These are phyloP conservation scores for Niebla homalea DNA, from an alignment of 495 filamentous ascomycete genomes.

Conservation along the genomic window DNA sequence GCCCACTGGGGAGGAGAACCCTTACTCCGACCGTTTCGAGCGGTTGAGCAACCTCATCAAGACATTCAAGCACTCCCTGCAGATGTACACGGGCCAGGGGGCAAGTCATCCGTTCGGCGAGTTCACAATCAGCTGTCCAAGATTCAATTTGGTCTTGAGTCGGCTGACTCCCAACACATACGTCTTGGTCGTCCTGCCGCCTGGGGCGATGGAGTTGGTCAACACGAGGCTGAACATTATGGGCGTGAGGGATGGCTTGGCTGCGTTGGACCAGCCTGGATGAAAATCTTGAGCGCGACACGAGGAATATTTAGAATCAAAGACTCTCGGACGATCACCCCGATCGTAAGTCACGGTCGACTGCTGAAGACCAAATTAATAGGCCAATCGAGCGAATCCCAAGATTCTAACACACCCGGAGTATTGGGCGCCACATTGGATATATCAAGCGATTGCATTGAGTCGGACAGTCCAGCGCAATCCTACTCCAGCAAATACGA, in stretches of 20 bases:
- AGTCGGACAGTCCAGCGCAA: no score
- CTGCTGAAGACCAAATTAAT: no score
- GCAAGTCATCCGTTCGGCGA: conserved; percentile 47
- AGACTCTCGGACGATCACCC: no score
- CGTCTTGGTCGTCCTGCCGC: conserved; percentile 77
- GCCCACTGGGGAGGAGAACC: conserved; percentile 59
- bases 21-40: conserved; percentile 84
- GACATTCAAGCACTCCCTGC: conserved; percentile 78
- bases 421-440: no score
- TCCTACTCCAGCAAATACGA: no score
- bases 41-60: conserved; percentile 94
- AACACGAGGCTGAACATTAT: conserved; percentile 78
- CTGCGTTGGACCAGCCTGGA: conserved; percentile 6
- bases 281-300: neutral
- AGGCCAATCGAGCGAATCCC: no score
- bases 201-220: conserved; percentile 77
- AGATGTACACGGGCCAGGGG: conserved; percentile 38
- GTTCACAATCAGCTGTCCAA: conserved; percentile 52
- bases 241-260: conserved; percentile 71
- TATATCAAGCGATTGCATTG: no score
- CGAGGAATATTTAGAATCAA: no score
- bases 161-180: conserved; percentile 96
- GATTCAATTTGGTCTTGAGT: conserved; percentile 84
- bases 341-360: no score
- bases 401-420: no score